phyloP scores from a whole-genome alignment of 768 basidiomycete species.

The Mycena pura region DNA sequence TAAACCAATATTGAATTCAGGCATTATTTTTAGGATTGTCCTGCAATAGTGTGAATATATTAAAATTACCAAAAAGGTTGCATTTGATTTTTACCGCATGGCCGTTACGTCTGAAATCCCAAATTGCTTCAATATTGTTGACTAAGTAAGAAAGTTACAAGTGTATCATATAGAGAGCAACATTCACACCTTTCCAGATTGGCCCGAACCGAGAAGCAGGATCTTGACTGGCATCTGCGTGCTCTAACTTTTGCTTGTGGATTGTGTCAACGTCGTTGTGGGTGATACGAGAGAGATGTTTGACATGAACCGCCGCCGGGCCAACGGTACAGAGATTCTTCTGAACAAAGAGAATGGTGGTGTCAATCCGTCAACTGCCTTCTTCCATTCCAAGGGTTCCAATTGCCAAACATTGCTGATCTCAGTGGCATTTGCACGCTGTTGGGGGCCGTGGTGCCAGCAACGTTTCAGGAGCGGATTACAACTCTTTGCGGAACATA shows the following conservation, averaged over 20 bases:
- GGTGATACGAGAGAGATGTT: background rate
- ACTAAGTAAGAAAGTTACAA: background rate
- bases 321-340: constrained; percentile 1
- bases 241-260: constrained; percentile 1
- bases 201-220: background rate
- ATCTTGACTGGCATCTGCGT: background rate
- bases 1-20: background rate
- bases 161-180: background rate
- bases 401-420: constrained; percentile 1
- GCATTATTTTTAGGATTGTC: constrained; percentile 1
- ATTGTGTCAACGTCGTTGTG: constrained; percentile 4
- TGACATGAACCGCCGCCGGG: background rate
- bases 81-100: constrained; percentile 3
- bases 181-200: constrained; percentile 3
- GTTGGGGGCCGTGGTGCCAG: background rate
- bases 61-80: background rate
- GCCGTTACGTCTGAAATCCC: background rate
- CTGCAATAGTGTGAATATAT: background rate
- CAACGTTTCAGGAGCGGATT: constrained; percentile 8
- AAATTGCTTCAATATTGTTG: constrained; percentile 7
- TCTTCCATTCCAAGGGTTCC: constrained; percentile 8
- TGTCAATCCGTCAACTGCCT: constrained; percentile 1
- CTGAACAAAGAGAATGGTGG: background rate
- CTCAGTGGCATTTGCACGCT: constrained; percentile 5
- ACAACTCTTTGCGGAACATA: too few relatives aligned